Evolutionary conservation across 2,329 filamentous ascomycete species (phyloP), one percentile per base, ranked within the genome.

Genomic region (Xylariomycetidae sp.): DNA sequence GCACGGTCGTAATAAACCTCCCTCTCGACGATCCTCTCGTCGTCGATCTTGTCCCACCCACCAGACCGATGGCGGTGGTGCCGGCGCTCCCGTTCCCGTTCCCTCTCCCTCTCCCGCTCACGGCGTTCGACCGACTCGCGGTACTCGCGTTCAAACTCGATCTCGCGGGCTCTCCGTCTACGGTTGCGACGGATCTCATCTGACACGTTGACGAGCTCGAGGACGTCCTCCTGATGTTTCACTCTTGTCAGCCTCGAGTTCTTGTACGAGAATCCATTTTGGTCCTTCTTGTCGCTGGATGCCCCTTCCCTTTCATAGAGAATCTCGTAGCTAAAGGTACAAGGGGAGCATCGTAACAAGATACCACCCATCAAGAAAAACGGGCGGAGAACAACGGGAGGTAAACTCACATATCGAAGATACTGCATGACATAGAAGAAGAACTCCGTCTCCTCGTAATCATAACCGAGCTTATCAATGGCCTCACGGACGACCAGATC

Each of bases 381-480:
- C n/a, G n/a, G n/a, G n/a, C n/a, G 31, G 6, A 26, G 31, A 29
- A 27, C 30, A 32, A 29, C 12, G 30, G 25, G 11, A 11, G 15
- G 6, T 27, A 27, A 26, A 78, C 88, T 74, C 70, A 95, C 89
- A 56, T 92, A 88, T 64, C 74, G 70, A 33, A 98, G 71, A 58
- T 94, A 96, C 43, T 90, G 80, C 69, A 95, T 90, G 28, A 97
- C 79, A 60, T 96, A 97, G 62, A 85, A 97, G 62, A 88, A 94
- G 42, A 74, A 77, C 34, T 88, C 83, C 0, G 87, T 92, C 69
- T 97, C 89, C 57, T 96, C 88, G 54, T 82, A 97, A 40, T 86
- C 80, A 60, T 95, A 97, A 3, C 87, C 87, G 54, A 82, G 66
- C 50, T 83, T 72, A 48, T 94, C 82, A 44, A 97, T 85, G 13